phyloP scores from a whole-genome alignment of 1,139 yeast species.

The Zygosaccharomyces sapae region DNA sequence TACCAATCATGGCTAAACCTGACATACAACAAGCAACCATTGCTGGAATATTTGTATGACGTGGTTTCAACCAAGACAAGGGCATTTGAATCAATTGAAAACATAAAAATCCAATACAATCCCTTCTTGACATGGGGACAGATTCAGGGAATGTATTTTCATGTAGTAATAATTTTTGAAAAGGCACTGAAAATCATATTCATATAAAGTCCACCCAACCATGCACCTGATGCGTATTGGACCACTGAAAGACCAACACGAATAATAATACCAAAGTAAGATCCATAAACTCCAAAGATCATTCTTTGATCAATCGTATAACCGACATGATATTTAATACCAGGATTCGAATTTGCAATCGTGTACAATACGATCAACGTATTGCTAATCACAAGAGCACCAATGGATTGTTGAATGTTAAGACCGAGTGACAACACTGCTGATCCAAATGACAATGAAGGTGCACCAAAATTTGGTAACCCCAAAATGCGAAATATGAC shows the following conservation, averaged over 20 bases:
- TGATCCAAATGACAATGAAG: slow-evolving; percentile 35
- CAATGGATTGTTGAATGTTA: slow-evolving; percentile 38
- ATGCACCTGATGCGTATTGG: slow-evolving; percentile 37
- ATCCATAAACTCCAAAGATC: slow-evolving; percentile 37
- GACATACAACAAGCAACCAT: slow-evolving; percentile 33
- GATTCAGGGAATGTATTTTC: slow-evolving; percentile 38
- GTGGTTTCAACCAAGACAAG: slow-evolving; percentile 31
- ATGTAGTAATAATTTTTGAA: slow-evolving; percentile 34
- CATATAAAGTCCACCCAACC: slow-evolving; percentile 39
- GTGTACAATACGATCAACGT: slow-evolving; percentile 30
- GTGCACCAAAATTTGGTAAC: slow-evolving; percentile 31
- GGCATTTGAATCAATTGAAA: slow-evolving; percentile 33
- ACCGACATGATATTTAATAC: slow-evolving; percentile 34
- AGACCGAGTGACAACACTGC: slow-evolving; percentile 34
- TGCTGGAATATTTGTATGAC: slow-evolving; percentile 30
- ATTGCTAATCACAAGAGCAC: slow-evolving; percentile 36
- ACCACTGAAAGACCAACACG: slow-evolving; percentile 39
- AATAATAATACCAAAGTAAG: slow-evolving; percentile 37
- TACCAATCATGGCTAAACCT: slow-evolving; percentile 35
- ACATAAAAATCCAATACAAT: slow-evolving; percentile 35
- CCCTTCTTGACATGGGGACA: slow-evolving; percentile 37
- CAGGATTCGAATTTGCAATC: slow-evolving; percentile 31
- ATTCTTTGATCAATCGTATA: slow-evolving; percentile 35
- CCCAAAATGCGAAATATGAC: slow-evolving; percentile 36
- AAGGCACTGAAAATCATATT: slow-evolving; percentile 35